Conservation (phyloP, 352 stramenopile genomes). For the Globisporangium camurandrum region DNA sequence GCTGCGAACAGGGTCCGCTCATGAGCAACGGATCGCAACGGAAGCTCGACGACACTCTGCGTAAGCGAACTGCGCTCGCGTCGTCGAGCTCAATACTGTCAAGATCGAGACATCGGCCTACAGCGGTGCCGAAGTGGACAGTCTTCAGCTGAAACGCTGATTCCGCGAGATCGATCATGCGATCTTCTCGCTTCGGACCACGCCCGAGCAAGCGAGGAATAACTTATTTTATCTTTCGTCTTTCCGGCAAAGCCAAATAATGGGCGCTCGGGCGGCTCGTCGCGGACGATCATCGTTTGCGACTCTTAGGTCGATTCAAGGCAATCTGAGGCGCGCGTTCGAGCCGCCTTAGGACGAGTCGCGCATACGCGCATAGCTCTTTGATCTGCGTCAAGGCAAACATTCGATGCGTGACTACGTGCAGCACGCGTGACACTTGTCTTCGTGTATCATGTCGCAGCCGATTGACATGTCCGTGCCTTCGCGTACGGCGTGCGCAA, state of each 20-base stretch:
- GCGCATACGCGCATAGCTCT: too few species aligned
- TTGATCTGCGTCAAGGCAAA: too few species aligned
- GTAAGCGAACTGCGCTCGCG: not conserved
- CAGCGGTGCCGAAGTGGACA: constrained; percentile 1
- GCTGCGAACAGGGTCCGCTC: not conserved
- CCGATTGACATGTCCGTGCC: too few species aligned
- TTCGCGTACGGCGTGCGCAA: too few species aligned
- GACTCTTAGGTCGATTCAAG: too few species aligned
- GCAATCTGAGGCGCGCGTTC: too few species aligned
- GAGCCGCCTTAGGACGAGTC: too few species aligned
- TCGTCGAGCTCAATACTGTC: not conserved
- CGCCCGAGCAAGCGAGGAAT: constrained; percentile 6
- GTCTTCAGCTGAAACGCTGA: constrained; percentile 8
- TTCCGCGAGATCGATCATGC: constrained; percentile 15
- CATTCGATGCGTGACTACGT: too few species aligned
- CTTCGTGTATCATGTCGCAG: too few species aligned
- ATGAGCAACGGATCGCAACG: not conserved
- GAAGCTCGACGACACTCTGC: constrained; percentile 3
- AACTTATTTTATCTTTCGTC: constrained; percentile 13
- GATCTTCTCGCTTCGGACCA: constrained; percentile 8
- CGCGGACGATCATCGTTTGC: too few species aligned
- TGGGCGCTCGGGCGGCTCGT: too few species aligned
- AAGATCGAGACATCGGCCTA: constrained; percentile 5
- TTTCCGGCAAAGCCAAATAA: constrained; percentile 13
- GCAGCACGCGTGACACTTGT: too few species aligned